Evolutionary conservation across 208 protist genomes (phyloP).

Genomic region (Phytomonas sp.): DNA sequence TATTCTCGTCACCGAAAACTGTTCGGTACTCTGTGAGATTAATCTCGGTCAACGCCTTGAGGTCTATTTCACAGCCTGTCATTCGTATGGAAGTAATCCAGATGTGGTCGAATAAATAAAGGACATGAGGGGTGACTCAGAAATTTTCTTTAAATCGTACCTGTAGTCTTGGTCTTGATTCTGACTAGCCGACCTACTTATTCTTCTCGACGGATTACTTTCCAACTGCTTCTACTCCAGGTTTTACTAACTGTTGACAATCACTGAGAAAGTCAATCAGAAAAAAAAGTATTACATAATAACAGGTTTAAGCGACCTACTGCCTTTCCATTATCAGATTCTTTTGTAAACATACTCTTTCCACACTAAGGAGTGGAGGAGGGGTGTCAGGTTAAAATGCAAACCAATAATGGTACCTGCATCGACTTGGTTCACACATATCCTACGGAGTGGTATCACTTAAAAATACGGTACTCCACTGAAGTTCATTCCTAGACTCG

Average conservation of each 20-base stretch:
- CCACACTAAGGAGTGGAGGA: background rate
- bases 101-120: constrained; percentile 13
- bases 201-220: constrained; percentile 48
- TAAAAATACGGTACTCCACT: background rate
- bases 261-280: background rate
- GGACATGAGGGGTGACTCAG: constrained; percentile 8
- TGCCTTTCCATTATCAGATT: background rate
- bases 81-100: constrained; percentile 21
- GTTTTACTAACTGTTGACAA: background rate
- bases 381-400: background rate
- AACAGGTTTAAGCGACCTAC: background rate
- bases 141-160: constrained; percentile 28
- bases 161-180: constrained; percentile 45
- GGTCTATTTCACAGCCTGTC: constrained; percentile 46
- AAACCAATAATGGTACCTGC: background rate
- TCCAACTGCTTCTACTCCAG: background rate
- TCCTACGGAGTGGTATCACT: background rate
- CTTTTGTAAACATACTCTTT: background rate
- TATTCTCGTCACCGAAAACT: constrained; percentile 66
- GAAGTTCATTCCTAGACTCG: background rate
- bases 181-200: constrained; percentile 63
- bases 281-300: background rate
- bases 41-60: constrained; percentile 33
- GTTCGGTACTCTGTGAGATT: constrained; percentile 52
- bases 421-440: background rate